A percentile compares a stretch with the other conserved stretches of the same genome.
These are phyloP conservation scores for Tillandsia leiboldiana DNA, from an alignment of 176 grass and related monocot genomes.

Conservation along the genomic window DNA sequence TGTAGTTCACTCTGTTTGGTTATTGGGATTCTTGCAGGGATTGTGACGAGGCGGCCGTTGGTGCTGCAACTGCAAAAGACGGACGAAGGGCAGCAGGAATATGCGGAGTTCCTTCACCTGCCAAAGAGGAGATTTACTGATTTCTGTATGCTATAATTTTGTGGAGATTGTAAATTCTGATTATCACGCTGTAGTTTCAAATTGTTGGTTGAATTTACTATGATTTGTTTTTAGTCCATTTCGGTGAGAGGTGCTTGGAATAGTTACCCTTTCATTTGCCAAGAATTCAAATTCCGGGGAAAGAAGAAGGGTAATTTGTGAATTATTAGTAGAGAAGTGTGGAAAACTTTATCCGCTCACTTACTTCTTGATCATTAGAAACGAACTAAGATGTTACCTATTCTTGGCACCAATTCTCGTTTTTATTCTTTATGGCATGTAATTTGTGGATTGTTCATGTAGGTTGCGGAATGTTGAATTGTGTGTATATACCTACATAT, in stretches of 20 bases:
- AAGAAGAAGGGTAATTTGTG: too few relatives aligned
- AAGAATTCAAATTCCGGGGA: too few relatives aligned
- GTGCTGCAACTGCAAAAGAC: conserved; percentile 88
- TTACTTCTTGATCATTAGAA: too few relatives aligned
- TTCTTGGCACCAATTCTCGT: too few relatives aligned
- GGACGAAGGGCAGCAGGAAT: conserved; percentile 51
- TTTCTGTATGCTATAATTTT: conserved; percentile 41
- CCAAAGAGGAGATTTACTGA: conserved; percentile 59
- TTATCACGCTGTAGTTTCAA: neutral
- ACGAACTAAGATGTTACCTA: too few relatives aligned
- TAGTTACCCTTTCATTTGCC: too few relatives aligned
- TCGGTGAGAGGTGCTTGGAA: neutral
- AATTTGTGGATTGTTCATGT: too few relatives aligned
- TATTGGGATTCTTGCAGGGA: conserved; percentile 36
- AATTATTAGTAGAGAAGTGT: too few relatives aligned
- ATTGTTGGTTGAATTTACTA: neutral
- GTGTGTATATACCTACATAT: too few relatives aligned
- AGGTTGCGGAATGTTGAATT: too few relatives aligned
- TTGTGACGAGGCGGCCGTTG: conserved; percentile 88
- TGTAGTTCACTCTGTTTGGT: neutral
- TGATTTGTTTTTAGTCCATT: neutral
- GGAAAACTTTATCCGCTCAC: too few relatives aligned
- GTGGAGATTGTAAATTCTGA: neutral
- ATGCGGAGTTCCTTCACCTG: conserved; percentile 71
- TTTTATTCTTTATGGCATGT: too few relatives aligned